These are phyloP conservation scores for Leptodontidium sp. DNA, from an alignment of 2,329 filamentous ascomycete genomes.

Conservation along the genomic window DNA sequence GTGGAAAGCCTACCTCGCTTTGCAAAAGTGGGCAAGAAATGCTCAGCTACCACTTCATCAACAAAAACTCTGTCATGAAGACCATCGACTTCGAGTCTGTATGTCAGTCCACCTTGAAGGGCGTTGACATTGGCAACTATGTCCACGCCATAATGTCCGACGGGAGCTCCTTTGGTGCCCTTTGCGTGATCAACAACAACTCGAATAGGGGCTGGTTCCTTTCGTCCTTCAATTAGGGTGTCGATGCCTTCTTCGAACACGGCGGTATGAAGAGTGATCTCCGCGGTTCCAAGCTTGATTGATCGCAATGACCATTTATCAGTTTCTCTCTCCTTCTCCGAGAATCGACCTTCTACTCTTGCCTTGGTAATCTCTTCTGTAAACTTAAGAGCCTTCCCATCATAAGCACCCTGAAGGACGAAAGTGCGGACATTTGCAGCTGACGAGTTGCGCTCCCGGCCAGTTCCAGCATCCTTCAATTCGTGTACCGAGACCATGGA, in stretches of 20 bases:
- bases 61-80: conserved; percentile 75
- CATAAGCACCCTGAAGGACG: conserved; percentile 76
- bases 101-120: conserved; percentile 60
- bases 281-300: conserved; percentile 67
- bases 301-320: conserved; percentile 82
- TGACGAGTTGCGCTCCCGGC: conserved; percentile 57
- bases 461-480: conserved; percentile 62
- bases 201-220: conserved; percentile 73
- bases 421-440: conserved; percentile 72
- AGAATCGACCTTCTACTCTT: conserved; percentile 83
- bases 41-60: conserved; percentile 76
- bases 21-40: conserved; percentile 78
- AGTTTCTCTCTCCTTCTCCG: conserved; percentile 83
- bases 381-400: conserved; percentile 78
- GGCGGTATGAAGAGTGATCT: conserved; percentile 68
- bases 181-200: conserved; percentile 76
- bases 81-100: conserved; percentile 66
- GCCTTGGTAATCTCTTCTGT: conserved; percentile 89
- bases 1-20: conserved; percentile 66
- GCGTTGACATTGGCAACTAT: conserved; percentile 70
- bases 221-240: conserved; percentile 68
- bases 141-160: conserved; percentile 75
- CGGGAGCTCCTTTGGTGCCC: conserved; percentile 70
- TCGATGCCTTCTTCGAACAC: conserved; percentile 76
- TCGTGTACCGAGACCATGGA: conserved; percentile 74